Evolutionary conservation across 2,329 filamentous ascomycete species (phyloP).

Genomic region (Microcyclospora tardicrescens): DNA sequence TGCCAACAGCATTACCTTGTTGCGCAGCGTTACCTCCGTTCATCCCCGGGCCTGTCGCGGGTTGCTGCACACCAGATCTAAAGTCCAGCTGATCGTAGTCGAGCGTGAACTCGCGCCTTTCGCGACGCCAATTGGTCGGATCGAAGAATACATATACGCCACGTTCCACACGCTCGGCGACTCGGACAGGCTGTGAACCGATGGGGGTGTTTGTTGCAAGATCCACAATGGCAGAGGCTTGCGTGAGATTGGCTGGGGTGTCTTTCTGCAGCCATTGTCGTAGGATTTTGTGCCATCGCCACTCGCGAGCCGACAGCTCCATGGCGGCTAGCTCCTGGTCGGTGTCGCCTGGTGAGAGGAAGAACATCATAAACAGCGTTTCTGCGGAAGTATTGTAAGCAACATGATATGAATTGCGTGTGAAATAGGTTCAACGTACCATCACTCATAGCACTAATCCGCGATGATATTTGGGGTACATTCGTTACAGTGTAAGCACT

Average conservation of each 20-base stretch:
- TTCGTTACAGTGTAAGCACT: conserved; percentile 54
- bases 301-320: conserved; percentile 42
- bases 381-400: conserved; percentile 32
- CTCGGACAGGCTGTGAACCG: conserved; percentile 26
- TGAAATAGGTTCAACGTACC: conserved; percentile 10
- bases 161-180: conserved; percentile 36
- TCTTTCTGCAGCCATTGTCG: conserved; percentile 45
- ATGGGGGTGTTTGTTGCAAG: conserved; percentile 15
- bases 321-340: conserved; percentile 53
- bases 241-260: conserved; percentile 13
- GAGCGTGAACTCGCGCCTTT: conserved; percentile 39
- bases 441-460: conserved; percentile 23
- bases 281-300: conserved; percentile 42
- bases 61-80: conserved; percentile 8
- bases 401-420: not conserved
- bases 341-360: conserved; percentile 52
- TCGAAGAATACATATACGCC: conserved; percentile 45
- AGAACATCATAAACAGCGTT: conserved; percentile 58
- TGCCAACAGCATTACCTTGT: too few species aligned
- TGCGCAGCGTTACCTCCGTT: too few species aligned
- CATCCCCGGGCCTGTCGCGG: too few species aligned
- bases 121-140: conserved; percentile 38
- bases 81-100: conserved; percentile 40
- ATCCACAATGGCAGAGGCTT: conserved; percentile 20
- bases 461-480: conserved; percentile 43